A percentile compares a stretch with the other conserved stretches of the same genome.
phyloP scores from a whole-genome alignment of 352 stramenopile genomes.

The Globisporangium alternatum region DNA sequence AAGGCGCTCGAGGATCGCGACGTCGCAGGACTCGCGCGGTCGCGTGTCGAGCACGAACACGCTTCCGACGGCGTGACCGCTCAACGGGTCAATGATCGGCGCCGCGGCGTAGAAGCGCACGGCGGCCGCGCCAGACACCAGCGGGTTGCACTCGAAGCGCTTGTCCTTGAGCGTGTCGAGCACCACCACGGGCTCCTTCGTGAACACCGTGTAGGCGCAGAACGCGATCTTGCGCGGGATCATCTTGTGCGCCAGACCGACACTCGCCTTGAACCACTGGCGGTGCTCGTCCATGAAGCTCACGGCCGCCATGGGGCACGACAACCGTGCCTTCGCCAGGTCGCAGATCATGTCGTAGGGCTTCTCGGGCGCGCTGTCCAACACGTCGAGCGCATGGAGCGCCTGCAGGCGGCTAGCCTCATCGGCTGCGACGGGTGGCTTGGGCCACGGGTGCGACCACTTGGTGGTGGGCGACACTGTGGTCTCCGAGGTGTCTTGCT shows the following conservation, averaged over 20 bases:
- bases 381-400: conserved; percentile 48
- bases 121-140: conserved; percentile 84
- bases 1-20: conserved; percentile 66
- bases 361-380: conserved; percentile 61
- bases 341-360: conserved; percentile 79
- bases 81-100: conserved; percentile 60
- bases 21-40: conserved; percentile 63
- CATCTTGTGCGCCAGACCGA: conserved; percentile 64
- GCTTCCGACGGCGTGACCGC: conserved; percentile 58
- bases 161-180: conserved; percentile 87
- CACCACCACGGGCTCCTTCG: conserved; percentile 70
- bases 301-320: conserved; percentile 75
- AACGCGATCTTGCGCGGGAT: conserved; percentile 82
- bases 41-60: conserved; percentile 85
- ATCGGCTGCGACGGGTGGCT: conserved; percentile 49
- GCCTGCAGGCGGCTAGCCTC: conserved; percentile 53
- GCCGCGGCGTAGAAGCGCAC: conserved; percentile 94
- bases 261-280: conserved; percentile 81
- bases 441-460: conserved; percentile 73
- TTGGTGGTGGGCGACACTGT: conserved; percentile 5
- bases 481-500: conserved; percentile 16
- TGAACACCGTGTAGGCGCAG: conserved; percentile 64
- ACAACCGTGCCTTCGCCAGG: conserved; percentile 57
- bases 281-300: conserved; percentile 75
- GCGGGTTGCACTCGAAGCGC: conserved; percentile 85